Conservation (phyloP, 768 basidiomycete genomes). For the Lactarius evosmus region DNA sequence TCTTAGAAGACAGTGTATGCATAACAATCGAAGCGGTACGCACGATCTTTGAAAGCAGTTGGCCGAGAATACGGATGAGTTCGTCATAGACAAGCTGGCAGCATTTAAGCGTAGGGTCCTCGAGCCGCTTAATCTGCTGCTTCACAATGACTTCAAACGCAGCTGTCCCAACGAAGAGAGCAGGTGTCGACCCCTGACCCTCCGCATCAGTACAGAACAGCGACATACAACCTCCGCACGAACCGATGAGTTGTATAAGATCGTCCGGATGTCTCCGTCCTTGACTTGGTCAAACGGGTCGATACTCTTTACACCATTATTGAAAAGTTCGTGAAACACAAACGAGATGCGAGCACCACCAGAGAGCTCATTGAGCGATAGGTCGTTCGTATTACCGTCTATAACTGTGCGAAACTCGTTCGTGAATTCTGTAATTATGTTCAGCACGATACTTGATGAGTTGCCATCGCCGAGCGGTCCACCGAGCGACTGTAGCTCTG, state of each 20-base stretch:
- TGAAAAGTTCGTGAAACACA: conserved; percentile 98
- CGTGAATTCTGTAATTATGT: conserved; percentile 98
- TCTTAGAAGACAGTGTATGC: not conserved
- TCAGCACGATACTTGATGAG: conserved; percentile 87
- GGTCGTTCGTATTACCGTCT: conserved; percentile 95
- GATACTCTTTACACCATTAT: conserved; percentile 91
- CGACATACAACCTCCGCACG: conserved; percentile 34
- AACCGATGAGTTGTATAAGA: conserved; percentile 96
- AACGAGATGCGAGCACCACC: conserved; percentile 98
- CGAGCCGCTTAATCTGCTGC: conserved; percentile 95
- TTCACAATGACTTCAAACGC: conserved; percentile 99
- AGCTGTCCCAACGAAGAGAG: conserved; percentile 93
- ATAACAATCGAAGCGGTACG: conserved; percentile 31
- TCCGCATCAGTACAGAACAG: not conserved
- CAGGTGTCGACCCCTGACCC: conserved; percentile 87
- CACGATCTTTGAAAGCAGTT: conserved; percentile 87
- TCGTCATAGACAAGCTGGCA: conserved; percentile 97
- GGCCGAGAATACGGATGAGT: conserved; percentile 91
- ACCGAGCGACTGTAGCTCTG: conserved; percentile 80
- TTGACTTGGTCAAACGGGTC: conserved; percentile 99
- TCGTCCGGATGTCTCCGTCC: conserved; percentile 94
- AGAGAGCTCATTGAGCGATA: conserved; percentile 93
- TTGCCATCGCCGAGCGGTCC: conserved; percentile 82
- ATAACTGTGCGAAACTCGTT: conserved; percentile 95
- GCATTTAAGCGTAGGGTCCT: conserved; percentile 91